Evolutionary conservation across 2,329 filamentous ascomycete genomes (phyloP).

Genomic region (Scopulariopsis brevicaulis): DNA sequence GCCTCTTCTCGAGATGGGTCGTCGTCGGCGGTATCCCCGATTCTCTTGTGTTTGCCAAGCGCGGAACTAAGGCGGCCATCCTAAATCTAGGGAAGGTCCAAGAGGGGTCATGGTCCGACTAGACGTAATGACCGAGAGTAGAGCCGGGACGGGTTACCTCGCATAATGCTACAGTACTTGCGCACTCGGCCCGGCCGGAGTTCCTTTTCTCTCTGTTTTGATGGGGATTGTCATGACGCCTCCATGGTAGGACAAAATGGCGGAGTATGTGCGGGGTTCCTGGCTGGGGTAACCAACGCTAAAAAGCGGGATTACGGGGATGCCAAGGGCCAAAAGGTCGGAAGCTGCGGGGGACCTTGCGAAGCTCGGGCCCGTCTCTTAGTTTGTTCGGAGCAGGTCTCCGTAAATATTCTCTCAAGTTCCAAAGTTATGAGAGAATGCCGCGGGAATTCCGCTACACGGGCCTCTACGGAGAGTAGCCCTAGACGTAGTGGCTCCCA

Average conservation of each 20-base stretch:
- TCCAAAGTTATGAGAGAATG: no score
- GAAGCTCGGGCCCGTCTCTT: no score
- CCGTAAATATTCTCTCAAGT: no score
- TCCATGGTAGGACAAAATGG: no score
- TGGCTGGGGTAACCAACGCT: no score
- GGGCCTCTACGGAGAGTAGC: no score
- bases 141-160: background rate
- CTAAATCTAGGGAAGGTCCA: background rate
- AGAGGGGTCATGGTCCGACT: background rate
- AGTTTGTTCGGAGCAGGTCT: no score
- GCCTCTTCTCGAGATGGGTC: background rate
- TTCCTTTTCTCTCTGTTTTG: background rate
- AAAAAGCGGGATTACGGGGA: no score
- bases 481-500: background rate
- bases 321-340: no score
- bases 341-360: no score
- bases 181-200: background rate
- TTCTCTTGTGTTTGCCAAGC: background rate
- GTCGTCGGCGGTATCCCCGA: background rate
- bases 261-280: no score
- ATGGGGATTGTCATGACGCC: background rate
- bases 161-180: background rate
- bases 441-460: no score
- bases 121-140: background rate
- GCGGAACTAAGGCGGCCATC: background rate